Percentiles rank a stretch among this genome's conserved stretches.
Evolutionary conservation across 2,329 filamentous ascomycete genomes (phyloP).

Genomic region (Fusarium dlaminii): DNA sequence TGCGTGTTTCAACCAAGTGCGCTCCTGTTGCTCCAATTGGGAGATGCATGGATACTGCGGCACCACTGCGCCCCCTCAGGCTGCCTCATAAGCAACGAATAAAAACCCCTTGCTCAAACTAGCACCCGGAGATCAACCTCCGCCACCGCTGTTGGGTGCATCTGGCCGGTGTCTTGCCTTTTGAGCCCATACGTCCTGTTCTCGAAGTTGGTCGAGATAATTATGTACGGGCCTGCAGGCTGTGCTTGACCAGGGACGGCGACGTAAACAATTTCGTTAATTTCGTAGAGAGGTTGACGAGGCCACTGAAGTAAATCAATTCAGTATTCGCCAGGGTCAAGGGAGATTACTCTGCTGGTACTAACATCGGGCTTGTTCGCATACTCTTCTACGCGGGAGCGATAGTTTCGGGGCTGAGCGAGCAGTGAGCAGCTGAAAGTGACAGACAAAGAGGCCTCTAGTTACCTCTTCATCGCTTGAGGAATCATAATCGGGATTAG

Average conservation of each 20-base stretch:
- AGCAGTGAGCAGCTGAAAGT: not conserved
- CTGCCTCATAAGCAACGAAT: not conserved
- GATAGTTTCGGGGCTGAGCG: not conserved
- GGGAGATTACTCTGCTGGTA: not conserved
- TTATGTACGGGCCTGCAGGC: not conserved
- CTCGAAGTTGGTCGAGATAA: not conserved
- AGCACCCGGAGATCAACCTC: not conserved
- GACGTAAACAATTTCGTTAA: not conserved
- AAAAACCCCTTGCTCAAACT: not conserved
- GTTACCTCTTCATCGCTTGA: not conserved
- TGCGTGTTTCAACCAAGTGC: not conserved
- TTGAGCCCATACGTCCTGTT: not conserved
- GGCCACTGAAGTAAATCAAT: not conserved
- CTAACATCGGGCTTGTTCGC: not conserved
- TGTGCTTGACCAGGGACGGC: not conserved
- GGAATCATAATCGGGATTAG: not conserved
- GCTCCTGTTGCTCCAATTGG: not conserved
- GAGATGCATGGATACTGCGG: not conserved
- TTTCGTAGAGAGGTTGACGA: not conserved
- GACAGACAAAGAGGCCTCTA: not conserved
- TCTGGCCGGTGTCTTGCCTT: not conserved
- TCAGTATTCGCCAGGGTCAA: not conserved
- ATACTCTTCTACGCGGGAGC: not conserved
- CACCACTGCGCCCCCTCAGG: not conserved
- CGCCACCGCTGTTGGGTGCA: not conserved